These are phyloP conservation scores for Marchantia paleacea DNA, from an alignment of 225 moss, liverwort and hornwort species.

Conservation along the genomic window DNA sequence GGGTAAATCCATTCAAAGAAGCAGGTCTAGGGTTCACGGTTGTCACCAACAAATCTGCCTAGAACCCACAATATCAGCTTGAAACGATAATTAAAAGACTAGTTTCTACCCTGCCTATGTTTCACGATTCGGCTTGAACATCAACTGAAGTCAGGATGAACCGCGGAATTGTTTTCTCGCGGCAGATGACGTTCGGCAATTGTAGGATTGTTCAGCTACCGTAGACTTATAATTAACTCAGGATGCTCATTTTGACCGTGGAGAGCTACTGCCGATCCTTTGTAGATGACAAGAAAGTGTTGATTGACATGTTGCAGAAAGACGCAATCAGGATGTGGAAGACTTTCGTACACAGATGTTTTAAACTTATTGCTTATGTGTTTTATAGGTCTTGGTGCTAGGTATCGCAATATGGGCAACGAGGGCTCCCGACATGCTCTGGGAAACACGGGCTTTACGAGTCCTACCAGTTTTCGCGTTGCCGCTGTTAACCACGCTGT, in stretches of 20 bases:
- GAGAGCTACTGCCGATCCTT: background rate
- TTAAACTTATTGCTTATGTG: background rate
- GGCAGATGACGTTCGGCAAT: background rate
- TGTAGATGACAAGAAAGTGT: background rate
- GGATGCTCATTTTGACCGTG: too few species aligned
- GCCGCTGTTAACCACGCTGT: conserved; percentile 67
- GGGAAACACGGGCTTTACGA: conserved; percentile 75
- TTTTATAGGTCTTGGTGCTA: conserved; percentile 57
- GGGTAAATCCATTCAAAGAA: background rate
- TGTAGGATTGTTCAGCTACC: too few species aligned
- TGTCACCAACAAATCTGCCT: background rate
- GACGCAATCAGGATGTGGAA: background rate
- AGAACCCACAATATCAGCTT: background rate
- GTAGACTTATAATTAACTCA: too few species aligned
- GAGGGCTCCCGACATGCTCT: conserved; percentile 65
- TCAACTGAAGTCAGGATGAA: background rate
- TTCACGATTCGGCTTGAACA: background rate
- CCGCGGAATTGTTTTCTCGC: background rate
- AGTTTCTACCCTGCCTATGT: background rate
- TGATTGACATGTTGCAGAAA: background rate
- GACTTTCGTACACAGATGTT: background rate
- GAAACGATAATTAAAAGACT: background rate
- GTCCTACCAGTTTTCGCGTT: conserved; percentile 85
- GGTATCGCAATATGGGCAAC: conserved; percentile 80
- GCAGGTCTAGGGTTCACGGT: conserved; percentile 1